Percentiles rank a stretch among this genome's conserved stretches.
These are phyloP conservation scores for Lepiota brunneoincarnata DNA, from an alignment of 768 basidiomycete genomes.

Conservation along the genomic window DNA sequence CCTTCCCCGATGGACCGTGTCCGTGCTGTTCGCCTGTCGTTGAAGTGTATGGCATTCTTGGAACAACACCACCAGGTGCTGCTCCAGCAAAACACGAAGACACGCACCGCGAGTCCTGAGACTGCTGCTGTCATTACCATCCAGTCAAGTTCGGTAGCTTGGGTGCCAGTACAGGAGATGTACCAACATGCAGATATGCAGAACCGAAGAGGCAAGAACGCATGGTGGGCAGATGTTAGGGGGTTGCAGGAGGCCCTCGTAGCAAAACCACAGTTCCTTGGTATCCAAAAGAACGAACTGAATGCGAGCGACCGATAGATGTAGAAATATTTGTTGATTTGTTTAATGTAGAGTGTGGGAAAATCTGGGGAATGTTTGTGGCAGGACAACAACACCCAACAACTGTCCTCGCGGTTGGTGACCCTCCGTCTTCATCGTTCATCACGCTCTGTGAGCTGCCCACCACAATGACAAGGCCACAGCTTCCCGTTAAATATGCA, in stretches of 20 bases:
- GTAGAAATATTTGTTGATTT: slow-evolving; percentile 9
- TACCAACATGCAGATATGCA: slow-evolving; percentile 86
- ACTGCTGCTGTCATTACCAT: slow-evolving; percentile 91
- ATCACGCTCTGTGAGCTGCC: slow-evolving; percentile 9
- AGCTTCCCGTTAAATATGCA: slow-evolving; percentile 47
- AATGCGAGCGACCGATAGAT: background rate
- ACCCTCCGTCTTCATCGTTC: slow-evolving; percentile 16
- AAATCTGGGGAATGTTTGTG: slow-evolving; percentile 27
- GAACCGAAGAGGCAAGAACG: slow-evolving; percentile 73
- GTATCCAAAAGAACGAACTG: slow-evolving; percentile 25
- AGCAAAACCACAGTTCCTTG: slow-evolving; percentile 58
- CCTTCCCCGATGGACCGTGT: slow-evolving; percentile 95
- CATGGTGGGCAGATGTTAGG: slow-evolving; percentile 77
- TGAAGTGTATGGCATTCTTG: slow-evolving; percentile 93
- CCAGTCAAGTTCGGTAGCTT: slow-evolving; percentile 74
- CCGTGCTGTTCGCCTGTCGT: slow-evolving; percentile 83
- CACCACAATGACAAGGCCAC: slow-evolving; percentile 43
- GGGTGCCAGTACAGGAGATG: slow-evolving; percentile 86
- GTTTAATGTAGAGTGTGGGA: slow-evolving; percentile 32
- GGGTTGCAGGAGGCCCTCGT: slow-evolving; percentile 73
- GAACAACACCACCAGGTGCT: slow-evolving; percentile 72
- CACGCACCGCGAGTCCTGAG: slow-evolving; percentile 55
- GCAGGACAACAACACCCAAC: slow-evolving; percentile 12
- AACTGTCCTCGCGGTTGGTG: slow-evolving; percentile 12
- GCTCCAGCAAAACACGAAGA: slow-evolving; percentile 42